phyloP scores from a whole-genome alignment of 2,329 filamentous ascomycete genomes.

The Domatiomyces catenatus region DNA sequence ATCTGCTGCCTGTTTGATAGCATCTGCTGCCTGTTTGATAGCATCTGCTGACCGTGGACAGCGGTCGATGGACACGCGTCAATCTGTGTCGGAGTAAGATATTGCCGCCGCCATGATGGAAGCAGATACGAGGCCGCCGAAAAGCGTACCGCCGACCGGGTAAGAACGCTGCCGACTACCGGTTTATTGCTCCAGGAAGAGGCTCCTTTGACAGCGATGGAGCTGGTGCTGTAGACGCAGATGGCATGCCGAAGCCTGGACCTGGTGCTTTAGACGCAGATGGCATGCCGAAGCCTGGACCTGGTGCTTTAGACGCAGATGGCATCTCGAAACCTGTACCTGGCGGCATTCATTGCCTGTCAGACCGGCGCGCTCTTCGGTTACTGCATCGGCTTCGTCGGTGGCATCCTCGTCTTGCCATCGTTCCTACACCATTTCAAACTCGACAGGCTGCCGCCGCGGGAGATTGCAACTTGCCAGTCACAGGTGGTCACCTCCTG shows the following conservation, averaged over 20 bases:
- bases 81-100: neutral
- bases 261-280: conserved; percentile 3
- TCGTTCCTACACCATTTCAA: conserved; percentile 16
- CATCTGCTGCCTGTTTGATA: no score
- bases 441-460: conserved; percentile 9
- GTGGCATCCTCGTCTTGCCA: conserved; percentile 16
- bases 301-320: neutral
- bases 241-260: conserved; percentile 7
- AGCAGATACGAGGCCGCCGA: neutral
- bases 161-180: no score
- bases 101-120: neutral
- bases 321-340: conserved; percentile 8
- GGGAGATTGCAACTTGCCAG: conserved; percentile 5
- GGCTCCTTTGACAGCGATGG: no score
- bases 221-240: neutral
- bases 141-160: no score
- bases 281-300: no score
- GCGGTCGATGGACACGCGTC: no score
- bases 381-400: conserved; percentile 18
- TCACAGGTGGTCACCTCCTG: conserved; percentile 7
- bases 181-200: no score
- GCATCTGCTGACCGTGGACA: no score
- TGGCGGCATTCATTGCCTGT: conserved; percentile 13
- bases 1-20: no score
- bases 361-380: conserved; percentile 15